Evolutionary conservation across 805 yeast genomes (phyloP).

Genomic region (Kurtzmaniella cleridarum): DNA sequence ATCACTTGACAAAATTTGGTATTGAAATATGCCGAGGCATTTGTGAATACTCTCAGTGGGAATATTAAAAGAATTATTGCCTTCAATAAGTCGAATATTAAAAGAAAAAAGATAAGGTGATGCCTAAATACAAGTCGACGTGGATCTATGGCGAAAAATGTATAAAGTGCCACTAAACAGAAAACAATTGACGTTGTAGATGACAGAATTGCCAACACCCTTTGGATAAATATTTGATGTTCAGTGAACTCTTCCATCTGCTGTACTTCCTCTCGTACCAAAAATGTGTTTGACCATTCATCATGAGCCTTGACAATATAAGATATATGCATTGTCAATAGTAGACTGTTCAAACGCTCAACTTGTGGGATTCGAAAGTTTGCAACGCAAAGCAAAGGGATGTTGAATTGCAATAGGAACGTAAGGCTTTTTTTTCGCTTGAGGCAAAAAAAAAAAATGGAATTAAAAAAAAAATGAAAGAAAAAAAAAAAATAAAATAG

Average conservation of each 20-base stretch:
- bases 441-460: too few species aligned
- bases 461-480: too few species aligned
- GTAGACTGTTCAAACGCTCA: not conserved
- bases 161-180: constrained; percentile 59
- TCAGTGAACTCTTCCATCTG: constrained; percentile 25
- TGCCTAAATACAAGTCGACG: constrained; percentile 61
- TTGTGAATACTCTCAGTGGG: constrained; percentile 53
- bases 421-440: too few species aligned
- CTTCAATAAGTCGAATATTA: constrained; percentile 71
- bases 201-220: constrained; percentile 34
- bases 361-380: not conserved
- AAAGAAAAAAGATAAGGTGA: constrained; percentile 59
- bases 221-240: constrained; percentile 24
- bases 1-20: constrained; percentile 54
- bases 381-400: too few species aligned
- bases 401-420: too few species aligned
- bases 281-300: not conserved
- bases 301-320: constrained; percentile 1
- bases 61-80: constrained; percentile 63
- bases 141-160: constrained; percentile 59
- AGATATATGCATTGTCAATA: not conserved
- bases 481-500: too few species aligned
- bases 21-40: constrained; percentile 39
- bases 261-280: constrained; percentile 7
- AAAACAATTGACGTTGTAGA: constrained; percentile 33